Conservation (phyloP, 352 stramenopile genomes). For the Chrysophaeum taylorii region DNA sequence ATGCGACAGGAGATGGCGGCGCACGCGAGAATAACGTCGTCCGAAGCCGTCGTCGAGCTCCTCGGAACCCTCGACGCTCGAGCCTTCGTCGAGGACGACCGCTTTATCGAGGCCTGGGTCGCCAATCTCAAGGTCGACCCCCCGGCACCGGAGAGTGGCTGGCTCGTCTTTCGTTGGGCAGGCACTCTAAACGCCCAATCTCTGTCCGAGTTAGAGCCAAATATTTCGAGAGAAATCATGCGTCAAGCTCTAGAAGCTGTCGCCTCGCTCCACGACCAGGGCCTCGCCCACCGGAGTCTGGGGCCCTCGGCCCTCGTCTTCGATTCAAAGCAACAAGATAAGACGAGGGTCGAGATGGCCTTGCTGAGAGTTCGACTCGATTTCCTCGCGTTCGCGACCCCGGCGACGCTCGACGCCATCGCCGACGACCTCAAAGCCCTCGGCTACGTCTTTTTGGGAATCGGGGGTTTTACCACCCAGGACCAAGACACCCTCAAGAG, state of each 20-base stretch:
- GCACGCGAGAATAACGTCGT: not conserved
- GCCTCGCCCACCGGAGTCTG: conserved; percentile 9
- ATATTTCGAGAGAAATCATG: not conserved
- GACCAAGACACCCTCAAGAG: not conserved
- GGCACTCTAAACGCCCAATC: not conserved
- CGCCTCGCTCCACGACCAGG: conserved; percentile 11
- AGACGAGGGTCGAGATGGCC: not conserved
- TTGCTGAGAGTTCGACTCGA: not conserved
- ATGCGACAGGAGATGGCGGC: not conserved
- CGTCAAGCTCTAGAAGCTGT: not conserved
- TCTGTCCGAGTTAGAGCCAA: not conserved
- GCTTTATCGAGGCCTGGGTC: not conserved
- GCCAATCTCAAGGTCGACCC: not conserved
- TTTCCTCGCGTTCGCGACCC: not conserved
- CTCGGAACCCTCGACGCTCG: not conserved
- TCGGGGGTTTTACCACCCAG: too few relatives aligned
- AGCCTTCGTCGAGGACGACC: not conserved
- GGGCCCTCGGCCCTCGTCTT: conserved; percentile 5
- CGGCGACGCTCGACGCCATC: not conserved
- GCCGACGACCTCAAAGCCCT: not conserved
- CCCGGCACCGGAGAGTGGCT: not conserved
- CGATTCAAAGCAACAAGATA: not conserved
- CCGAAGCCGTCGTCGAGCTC: not conserved
- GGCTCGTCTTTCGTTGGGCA: not conserved
- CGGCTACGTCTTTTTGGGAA: conserved; percentile 3